Base-by-base conservation (phyloP, 78 protist species). In the Cavenderia fasciculata region DNA sequence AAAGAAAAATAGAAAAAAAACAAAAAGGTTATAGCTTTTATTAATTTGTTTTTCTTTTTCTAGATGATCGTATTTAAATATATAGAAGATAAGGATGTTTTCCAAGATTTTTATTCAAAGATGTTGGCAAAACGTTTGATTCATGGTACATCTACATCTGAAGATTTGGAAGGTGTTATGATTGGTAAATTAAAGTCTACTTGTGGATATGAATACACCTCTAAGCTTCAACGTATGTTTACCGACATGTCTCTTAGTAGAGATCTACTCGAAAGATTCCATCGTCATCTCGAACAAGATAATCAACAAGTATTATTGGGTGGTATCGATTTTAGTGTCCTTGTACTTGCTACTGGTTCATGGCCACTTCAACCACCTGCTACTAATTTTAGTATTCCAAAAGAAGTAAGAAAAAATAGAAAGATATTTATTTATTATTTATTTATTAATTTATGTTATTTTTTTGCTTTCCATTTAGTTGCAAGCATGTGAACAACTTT, bases 191-290 rank as follows among this genome's bases (percentile, higher is more conserved):
- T 95, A 59, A 93, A 95, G 40, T 92, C 95, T 33, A 71, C 86
- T 1, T 92, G 95, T 59, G 98, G 98, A 7, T 86, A 86, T 46
- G 98, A 96, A 57, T 96, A 94, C 85, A 95, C 98, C 0, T 44
- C 94, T 4, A 96, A 96, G 65, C 87, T 96, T 29, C 96, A 95
- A 59, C 78, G 96, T 52, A 96, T 96, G 98, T 96, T 94, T 77
- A 91, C 93, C 16, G 98, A 96, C 84, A 94, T 96, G 82, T 54
- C 84, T 8, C 63, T 92, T 31, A 86, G 94, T 40, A 49, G 86
- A 43, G 87, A 74, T 12, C 34, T 86, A 23, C 25, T 86, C 25
- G 89, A 93, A 2, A 31, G 84, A 51, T 93, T 93, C 88, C 65
- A 84, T 23, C 51, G 25, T 14, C 69, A 59, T 34, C 52, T 77